Conservation (phyloP, 768 basidiomycete genomes). For the Leccinum aurantiacum region DNA sequence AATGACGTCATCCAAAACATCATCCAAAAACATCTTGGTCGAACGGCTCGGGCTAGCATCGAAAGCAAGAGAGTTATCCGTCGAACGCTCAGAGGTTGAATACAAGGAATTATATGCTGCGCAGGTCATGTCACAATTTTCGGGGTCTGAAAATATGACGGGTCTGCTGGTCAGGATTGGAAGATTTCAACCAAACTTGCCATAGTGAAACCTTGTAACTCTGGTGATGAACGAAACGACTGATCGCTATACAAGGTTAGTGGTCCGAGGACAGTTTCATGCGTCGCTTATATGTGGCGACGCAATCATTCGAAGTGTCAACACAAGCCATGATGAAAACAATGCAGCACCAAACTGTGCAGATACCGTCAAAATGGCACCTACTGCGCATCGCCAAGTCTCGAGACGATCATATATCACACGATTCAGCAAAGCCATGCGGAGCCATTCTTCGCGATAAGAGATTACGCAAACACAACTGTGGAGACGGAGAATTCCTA, state of each 20-base stretch:
- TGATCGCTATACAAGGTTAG: not conserved
- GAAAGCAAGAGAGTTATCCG: not conserved
- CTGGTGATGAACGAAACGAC: not conserved
- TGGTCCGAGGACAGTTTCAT: not conserved
- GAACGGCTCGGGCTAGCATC: conserved; percentile 1
- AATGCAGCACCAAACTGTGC: not conserved
- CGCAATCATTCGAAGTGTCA: not conserved
- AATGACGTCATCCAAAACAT: conserved; percentile 7
- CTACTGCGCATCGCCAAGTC: not conserved
- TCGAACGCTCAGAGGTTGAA: not conserved
- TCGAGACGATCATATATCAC: not conserved
- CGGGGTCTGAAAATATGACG: not conserved
- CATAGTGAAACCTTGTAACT: not conserved
- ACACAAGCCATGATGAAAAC: not conserved
- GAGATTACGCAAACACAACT: not conserved
- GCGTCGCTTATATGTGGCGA: not conserved
- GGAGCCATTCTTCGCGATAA: not conserved
- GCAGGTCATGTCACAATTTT: not conserved
- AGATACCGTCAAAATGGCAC: not conserved
- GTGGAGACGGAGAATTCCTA: not conserved
- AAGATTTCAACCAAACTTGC: not conserved
- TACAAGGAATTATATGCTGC: not conserved
- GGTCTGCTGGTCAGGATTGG: not conserved
- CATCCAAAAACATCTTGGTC: not conserved
- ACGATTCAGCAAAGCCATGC: not conserved